Conservation (phyloP, 352 stramenopile species). For the Phytophthora fragariaefolia region DNA sequence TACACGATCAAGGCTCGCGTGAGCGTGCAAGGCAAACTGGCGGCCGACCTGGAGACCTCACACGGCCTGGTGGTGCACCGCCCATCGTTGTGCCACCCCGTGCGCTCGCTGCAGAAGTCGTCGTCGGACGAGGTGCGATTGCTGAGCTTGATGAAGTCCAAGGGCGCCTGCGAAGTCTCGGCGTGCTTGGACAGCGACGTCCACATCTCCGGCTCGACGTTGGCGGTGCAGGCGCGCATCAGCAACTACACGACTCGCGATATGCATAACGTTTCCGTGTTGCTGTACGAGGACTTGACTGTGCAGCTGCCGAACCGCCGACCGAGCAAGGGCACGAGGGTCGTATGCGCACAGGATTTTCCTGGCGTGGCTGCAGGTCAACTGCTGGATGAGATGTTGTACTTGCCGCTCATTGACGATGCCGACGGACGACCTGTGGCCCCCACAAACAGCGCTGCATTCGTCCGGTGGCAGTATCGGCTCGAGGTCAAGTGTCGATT, state of each 20-base stretch:
- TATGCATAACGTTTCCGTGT: slow-evolving; percentile 37
- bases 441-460: slow-evolving; percentile 36
- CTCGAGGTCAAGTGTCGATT: slow-evolving; percentile 44
- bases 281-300: slow-evolving; percentile 42
- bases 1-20: slow-evolving; percentile 74
- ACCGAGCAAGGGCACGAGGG: slow-evolving; percentile 26
- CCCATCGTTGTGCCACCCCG: slow-evolving; percentile 30
- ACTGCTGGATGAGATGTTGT: slow-evolving; percentile 32
- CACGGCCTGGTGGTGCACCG: slow-evolving; percentile 23
- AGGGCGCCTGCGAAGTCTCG: slow-evolving; percentile 36
- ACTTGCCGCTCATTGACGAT: slow-evolving; percentile 36
- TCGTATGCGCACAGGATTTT: slow-evolving; percentile 34
- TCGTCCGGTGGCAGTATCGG: slow-evolving; percentile 42
- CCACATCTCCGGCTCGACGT: slow-evolving; percentile 36
- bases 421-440: slow-evolving; percentile 21
- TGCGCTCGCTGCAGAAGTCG: slow-evolving; percentile 32
- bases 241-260: slow-evolving; percentile 45
- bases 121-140: slow-evolving; percentile 32
- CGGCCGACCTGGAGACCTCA: slow-evolving; percentile 58
- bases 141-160: slow-evolving; percentile 42
- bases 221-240: slow-evolving; percentile 33
- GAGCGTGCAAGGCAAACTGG: slow-evolving; percentile 57
- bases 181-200: slow-evolving; percentile 39
- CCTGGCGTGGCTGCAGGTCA: slow-evolving; percentile 36
- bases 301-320: slow-evolving; percentile 36